Percentiles rank a stretch among this genome's conserved stretches.
These are phyloP conservation scores for Canavalia ensiformis DNA, from an alignment of 306 rosid genomes.

Conservation along the genomic window DNA sequence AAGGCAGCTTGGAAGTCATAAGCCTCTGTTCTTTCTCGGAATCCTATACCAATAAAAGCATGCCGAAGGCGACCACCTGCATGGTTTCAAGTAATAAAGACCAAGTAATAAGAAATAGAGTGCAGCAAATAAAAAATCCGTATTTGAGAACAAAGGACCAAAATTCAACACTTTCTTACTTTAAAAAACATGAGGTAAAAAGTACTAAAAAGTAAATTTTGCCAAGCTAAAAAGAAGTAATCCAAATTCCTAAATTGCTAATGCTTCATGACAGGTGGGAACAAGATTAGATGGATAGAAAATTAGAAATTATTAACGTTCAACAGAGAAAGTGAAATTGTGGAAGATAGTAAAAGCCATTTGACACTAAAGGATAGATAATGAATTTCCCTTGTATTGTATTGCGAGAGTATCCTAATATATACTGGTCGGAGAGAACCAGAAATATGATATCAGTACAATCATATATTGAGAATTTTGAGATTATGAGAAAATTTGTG, in stretches of 20 bases:
- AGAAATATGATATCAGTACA: background rate
- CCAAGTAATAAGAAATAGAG: slow-evolving; percentile 32
- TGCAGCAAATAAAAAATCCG: slow-evolving; percentile 26
- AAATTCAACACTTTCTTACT: slow-evolving; percentile 42
- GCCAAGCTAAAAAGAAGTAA: slow-evolving; percentile 33
- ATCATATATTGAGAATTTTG: background rate
- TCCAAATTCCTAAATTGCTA: background rate
- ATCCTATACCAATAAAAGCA: slow-evolving; percentile 96
- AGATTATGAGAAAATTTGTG: background rate
- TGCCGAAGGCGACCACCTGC: slow-evolving; percentile 93
- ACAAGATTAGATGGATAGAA: slow-evolving; percentile 17
- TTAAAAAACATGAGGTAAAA: slow-evolving; percentile 14
- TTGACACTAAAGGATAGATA: slow-evolving; percentile 22
- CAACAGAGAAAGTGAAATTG: slow-evolving; percentile 11
- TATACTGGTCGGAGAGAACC: background rate
- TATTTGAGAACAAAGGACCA: slow-evolving; percentile 23
- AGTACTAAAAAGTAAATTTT: slow-evolving; percentile 16
- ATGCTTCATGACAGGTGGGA: slow-evolving; percentile 17
- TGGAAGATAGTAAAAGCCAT: slow-evolving; percentile 28
- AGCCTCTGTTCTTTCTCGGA: slow-evolving; percentile 96
- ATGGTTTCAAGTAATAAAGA: slow-evolving; percentile 37
- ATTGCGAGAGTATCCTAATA: background rate
- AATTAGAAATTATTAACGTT: background rate
- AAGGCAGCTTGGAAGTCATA: slow-evolving; percentile 98
- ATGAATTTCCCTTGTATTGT: background rate